Evolutionary conservation across 495 filamentous ascomycete species (phyloP).

Genomic region (Penicillium riverlandense): DNA sequence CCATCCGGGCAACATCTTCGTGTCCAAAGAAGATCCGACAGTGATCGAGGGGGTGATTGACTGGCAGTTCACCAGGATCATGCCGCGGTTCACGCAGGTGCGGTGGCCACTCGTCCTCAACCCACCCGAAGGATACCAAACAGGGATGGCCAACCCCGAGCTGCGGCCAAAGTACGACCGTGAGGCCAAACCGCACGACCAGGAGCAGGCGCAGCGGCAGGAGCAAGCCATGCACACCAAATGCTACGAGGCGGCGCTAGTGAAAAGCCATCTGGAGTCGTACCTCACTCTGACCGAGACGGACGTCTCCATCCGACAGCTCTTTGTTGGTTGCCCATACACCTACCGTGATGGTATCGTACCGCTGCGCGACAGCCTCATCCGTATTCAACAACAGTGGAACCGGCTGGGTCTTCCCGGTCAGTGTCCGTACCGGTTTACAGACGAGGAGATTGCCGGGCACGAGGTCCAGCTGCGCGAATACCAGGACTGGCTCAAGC

Average conservation of each 20-base stretch:
- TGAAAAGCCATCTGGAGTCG: constrained; percentile 10
- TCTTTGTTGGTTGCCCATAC: constrained; percentile 11
- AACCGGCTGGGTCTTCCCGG: constrained; percentile 8
- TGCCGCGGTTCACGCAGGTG: constrained; percentile 20
- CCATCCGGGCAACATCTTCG: constrained; percentile 29
- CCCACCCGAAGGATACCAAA: constrained; percentile 13
- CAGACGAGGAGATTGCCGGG: constrained; percentile 8
- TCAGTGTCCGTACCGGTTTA: constrained; percentile 14
- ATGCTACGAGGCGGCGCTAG: constrained; percentile 20
- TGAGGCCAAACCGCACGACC: constrained; percentile 5
- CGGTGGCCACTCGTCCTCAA: constrained; percentile 22
- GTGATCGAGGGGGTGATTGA: constrained; percentile 17
- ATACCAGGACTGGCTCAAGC: constrained; percentile 18
- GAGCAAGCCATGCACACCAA: constrained; percentile 14
- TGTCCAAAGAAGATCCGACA: constrained; percentile 12
- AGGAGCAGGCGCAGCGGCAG: constrained; percentile 8
- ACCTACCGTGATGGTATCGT: constrained; percentile 21
- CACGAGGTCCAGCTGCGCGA: constrained; percentile 11
- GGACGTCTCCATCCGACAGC: constrained; percentile 9
- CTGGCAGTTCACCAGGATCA: constrained; percentile 16
- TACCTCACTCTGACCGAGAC: constrained; percentile 13
- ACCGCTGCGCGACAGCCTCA: constrained; percentile 19
- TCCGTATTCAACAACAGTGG: constrained; percentile 16
- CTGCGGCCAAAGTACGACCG: constrained; percentile 17
- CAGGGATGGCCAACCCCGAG: constrained; percentile 13